phyloP scores from a whole-genome alignment of 805 yeast species.

The Yarrowia divulgata region DNA sequence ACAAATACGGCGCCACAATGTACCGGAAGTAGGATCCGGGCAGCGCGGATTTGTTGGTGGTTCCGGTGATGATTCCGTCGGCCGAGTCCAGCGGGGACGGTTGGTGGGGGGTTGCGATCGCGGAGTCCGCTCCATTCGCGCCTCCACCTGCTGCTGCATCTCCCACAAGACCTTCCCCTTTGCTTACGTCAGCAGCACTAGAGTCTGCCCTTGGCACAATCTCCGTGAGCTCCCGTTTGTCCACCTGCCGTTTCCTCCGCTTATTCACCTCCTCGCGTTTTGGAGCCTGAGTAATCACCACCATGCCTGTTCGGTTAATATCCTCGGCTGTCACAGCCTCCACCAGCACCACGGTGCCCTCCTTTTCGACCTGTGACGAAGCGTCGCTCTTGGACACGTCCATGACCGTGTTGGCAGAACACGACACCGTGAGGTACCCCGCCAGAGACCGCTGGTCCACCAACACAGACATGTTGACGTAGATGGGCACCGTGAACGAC shows the following conservation, averaged over 20 bases:
- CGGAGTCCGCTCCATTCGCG: too few species aligned
- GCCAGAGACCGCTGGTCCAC: constrained; percentile 64
- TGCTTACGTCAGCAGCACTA: too few species aligned
- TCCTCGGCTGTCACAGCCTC: constrained; percentile 42
- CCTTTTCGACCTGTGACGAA: constrained; percentile 53
- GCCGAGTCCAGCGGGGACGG: constrained; percentile 5
- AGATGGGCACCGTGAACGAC: constrained; percentile 81
- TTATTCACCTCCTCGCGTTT: neutral
- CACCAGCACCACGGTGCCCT: constrained; percentile 44
- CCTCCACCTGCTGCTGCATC: too few species aligned
- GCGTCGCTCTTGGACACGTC: constrained; percentile 53
- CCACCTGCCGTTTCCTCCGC: neutral
- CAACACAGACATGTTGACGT: constrained; percentile 73
- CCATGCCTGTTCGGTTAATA: constrained; percentile 42
- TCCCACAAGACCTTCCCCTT: too few species aligned
- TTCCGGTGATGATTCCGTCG: neutral
- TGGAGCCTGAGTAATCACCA: neutral
- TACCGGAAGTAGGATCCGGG: constrained; percentile 40
- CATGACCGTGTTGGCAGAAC: constrained; percentile 55
- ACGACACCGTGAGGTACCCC: constrained; percentile 70
- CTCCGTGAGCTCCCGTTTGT: neutral
- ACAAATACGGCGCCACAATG: constrained; percentile 47
- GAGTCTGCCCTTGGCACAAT: too few species aligned
- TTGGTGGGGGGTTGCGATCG: too few species aligned
- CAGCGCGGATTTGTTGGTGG: neutral